phyloP scores from a whole-genome alignment of 2,329 filamentous ascomycete genomes.

The Nectriaceae sp. region DNA sequence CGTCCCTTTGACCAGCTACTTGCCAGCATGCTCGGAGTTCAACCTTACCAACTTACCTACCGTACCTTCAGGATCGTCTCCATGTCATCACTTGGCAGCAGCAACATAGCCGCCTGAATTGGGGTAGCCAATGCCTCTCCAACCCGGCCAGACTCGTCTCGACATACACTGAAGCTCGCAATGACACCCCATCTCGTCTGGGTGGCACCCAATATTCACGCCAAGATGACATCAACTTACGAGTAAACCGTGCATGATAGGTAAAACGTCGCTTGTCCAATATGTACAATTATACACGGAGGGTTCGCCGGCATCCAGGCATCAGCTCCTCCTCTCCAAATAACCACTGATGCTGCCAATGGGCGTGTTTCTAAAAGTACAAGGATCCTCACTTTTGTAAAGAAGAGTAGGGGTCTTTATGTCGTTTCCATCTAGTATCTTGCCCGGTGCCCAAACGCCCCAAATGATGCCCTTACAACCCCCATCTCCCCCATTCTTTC shows the following conservation, averaged over 20 bases:
- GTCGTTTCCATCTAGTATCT: constrained; percentile 32
- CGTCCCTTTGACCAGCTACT: constrained; percentile 14
- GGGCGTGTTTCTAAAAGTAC: constrained; percentile 31
- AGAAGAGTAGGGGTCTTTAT: constrained; percentile 33
- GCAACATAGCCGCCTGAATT: no score
- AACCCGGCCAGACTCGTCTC: no score
- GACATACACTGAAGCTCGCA: no score
- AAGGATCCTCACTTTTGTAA: constrained; percentile 25
- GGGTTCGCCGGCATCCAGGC: constrained; percentile 18
- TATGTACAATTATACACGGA: constrained; percentile 29
- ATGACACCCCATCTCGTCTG: no score
- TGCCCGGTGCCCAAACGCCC: constrained; percentile 29
- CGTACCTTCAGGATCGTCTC: no score
- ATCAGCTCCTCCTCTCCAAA: constrained; percentile 16
- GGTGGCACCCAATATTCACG: no score
- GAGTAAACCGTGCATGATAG: constrained; percentile 5
- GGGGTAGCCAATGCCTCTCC: no score
- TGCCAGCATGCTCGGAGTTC: constrained; percentile 21
- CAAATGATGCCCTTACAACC: constrained; percentile 21
- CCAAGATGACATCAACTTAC: constrained; percentile 11
- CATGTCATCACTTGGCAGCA: constrained; percentile 9
- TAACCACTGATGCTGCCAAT: constrained; percentile 19
- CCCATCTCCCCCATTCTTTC: constrained; percentile 4
- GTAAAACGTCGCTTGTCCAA: constrained; percentile 24
- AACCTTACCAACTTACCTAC: no score